Conservation (phyloP, 2,329 filamentous ascomycete species). For the Alternaria consortialis region DNA sequence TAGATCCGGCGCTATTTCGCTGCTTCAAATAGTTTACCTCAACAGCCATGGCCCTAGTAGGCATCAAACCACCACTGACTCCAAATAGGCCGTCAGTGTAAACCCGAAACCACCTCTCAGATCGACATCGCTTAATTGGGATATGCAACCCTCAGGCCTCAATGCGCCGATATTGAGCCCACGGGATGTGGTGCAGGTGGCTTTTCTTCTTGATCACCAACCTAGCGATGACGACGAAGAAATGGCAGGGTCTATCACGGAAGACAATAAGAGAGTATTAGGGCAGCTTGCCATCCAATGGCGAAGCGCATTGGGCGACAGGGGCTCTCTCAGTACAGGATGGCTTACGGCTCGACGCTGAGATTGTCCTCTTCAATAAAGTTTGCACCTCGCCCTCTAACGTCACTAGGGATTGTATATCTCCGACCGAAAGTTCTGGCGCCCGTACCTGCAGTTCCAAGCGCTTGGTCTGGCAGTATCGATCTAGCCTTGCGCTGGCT, state of each 20-base stretch:
- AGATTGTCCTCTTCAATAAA: constrained; percentile 20
- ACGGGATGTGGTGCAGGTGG: constrained; percentile 71
- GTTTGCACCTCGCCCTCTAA: constrained; percentile 5
- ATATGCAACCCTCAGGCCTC: constrained; percentile 51
- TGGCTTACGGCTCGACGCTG: constrained; percentile 65
- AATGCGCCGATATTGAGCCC: constrained; percentile 63
- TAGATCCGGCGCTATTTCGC: constrained; percentile 23
- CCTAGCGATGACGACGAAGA: constrained; percentile 54
- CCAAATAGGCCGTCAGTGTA: constrained; percentile 51
- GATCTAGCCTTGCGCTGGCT: constrained; percentile 4
- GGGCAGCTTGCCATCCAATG: constrained; percentile 88
- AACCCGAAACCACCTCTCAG: constrained; percentile 63
- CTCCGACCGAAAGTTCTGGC: constrained; percentile 10
- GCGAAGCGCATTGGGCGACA: constrained; percentile 88
- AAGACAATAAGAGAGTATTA: constrained; percentile 67
- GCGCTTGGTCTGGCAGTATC: constrained; percentile 3
- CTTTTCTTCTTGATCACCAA: constrained; percentile 68
- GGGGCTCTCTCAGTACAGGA: constrained; percentile 86
- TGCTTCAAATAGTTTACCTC: constrained; percentile 11
- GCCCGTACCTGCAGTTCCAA: constrained; percentile 15
- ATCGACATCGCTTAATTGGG: constrained; percentile 65
- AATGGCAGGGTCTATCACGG: constrained; percentile 45
- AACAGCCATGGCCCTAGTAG: constrained; percentile 16
- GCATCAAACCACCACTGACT: constrained; percentile 23
- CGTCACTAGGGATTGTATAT: constrained; percentile 1